Base-by-base conservation (phyloP, 2,329 filamentous ascomycete species). In the Neopestalotiopsis sp. region DNA sequence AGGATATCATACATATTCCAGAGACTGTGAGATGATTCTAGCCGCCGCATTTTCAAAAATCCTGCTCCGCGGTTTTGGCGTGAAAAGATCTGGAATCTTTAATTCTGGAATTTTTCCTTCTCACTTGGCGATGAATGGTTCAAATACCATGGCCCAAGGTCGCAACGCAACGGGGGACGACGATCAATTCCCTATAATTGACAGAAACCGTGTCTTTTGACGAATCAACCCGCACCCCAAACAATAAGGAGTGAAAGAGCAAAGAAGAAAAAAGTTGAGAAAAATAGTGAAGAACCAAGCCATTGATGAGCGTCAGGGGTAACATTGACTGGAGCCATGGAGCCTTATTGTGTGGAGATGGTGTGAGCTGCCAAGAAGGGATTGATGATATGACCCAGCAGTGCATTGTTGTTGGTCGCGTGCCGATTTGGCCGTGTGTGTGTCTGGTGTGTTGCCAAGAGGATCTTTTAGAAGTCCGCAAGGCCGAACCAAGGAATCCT, bases 301-400 rank as follows among this genome's bases (percentile, higher is more conserved):
- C 45, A 20, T 7, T 24, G 17, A 20, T 17, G 9, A 53, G 7
- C 45, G 45, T 53, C 45, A 53, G 45, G 45, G 45, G 45, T 53
- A 53, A 53, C 14, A n/a, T 7, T 53, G 45, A 53, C 20, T 53
- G 45, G 45, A 49, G 42, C 14, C 42, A 49, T 49, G 42, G 42
- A 53, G 45, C 45, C 45, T 53, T 53, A 53, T 53, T 53, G n/a
- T 53, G n/a, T 53, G 45, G 45, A 53, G 45, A n/a, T 53, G 45
- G 45, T 28, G 45, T 53, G 45, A 53, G 45, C 45, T 53, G 45
- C 45, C 45, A 53, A 53, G 45, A 38, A 53, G n/a, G 45, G 45
- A 14, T 14, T 53, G n/a, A 17, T 53, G 45, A 53, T 53, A 53
- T 53, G 45, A 53, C n/a, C 45, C 45, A 53, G 45, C n/a, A 14